A percentile compares a stretch with the other conserved stretches of the same genome.
Evolutionary conservation across 257 asterid genomes (phyloP).

Genomic region (Buddleja alternifolia): DNA sequence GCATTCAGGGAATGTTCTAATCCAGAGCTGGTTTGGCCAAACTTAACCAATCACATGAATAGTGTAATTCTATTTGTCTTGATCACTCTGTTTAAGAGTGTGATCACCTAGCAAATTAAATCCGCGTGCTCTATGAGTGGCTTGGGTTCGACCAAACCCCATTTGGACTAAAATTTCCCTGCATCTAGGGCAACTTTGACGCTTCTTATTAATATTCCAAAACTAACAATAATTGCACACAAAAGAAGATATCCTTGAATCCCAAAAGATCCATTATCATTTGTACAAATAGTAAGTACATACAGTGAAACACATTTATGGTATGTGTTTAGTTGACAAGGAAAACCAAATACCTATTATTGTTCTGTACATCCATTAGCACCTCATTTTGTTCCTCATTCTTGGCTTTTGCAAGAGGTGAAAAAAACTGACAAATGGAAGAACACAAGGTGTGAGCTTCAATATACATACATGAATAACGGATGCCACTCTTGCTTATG

Average conservation of each 20-base stretch:
- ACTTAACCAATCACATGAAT: neutral
- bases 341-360: slow-evolving; percentile 54
- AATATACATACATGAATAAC: slow-evolving; percentile 10
- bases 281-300: neutral
- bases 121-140: neutral
- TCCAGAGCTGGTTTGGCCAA: neutral
- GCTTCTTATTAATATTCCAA: neutral
- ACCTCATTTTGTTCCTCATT: slow-evolving; percentile 72
- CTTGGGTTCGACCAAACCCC: neutral
- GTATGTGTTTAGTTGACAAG: neutral
- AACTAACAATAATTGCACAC: slow-evolving; percentile 14
- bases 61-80: neutral
- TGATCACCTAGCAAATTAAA: neutral
- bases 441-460: slow-evolving; percentile 29
- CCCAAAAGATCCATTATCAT: neutral
- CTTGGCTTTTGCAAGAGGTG: slow-evolving; percentile 88
- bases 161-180: neutral
- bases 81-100: neutral
- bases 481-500: slow-evolving; percentile 19
- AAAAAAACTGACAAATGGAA: slow-evolving; percentile 71
- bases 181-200: neutral
- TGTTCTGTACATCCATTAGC: slow-evolving; percentile 48
- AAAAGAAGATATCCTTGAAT: neutral
- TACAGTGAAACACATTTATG: neutral
- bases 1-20: neutral